Base-by-base conservation (phyloP, 768 basidiomycete species). In the Macrocybe gigantea region DNA sequence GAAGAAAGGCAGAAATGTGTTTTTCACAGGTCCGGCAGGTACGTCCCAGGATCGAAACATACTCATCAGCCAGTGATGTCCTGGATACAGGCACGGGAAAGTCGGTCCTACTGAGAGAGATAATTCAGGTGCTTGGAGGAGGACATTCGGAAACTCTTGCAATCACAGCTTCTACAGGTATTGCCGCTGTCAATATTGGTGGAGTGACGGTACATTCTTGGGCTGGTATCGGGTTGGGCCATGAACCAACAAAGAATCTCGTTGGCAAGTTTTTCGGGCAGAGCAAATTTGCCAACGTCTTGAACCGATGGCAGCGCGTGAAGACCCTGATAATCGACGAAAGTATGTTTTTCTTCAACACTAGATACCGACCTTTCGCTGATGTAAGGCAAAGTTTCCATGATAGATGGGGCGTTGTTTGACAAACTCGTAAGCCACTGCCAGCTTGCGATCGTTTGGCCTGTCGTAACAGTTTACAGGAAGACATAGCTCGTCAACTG, bases 21-120 rank as follows among this genome's bases (percentile, higher is more conserved):
- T 93, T 64, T 93, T 93, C 61, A 92, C 90, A 0, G 91, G 91
- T 1, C 85, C 86, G 12, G 91, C 91, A 45, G 89, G 88, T 83
- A 44, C 30, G 61, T 63, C 12, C 11, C 34, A 8, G 29, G 34
- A 12, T 29, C 32, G 6, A 33, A 22, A n/a, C 33, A 11, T 10
- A 33, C 7, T 15, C n/a, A 13, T 41, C 30, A 34, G 34, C 22
- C 22, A 22, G 4, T 22, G 22, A 22, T 22, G 22, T 22, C 22
- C 22, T 41, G 40, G 11, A 37, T 42, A 4, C 44, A 82, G 82
- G 82, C 22, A 92, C 90, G 1, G 90, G 90, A 22, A 93, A 93
- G 64, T 92, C 90, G 0, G 83, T 92, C 6, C 67, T 92, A 0
- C 68, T 93, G 11, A 74, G 85, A 3, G 81, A 83, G 57, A 88